Percentiles rank a stretch among this genome's conserved stretches.
These are phyloP conservation scores for Pichia sp. DNA, from an alignment of 1,139 yeast genomes.

Conservation along the genomic window DNA sequence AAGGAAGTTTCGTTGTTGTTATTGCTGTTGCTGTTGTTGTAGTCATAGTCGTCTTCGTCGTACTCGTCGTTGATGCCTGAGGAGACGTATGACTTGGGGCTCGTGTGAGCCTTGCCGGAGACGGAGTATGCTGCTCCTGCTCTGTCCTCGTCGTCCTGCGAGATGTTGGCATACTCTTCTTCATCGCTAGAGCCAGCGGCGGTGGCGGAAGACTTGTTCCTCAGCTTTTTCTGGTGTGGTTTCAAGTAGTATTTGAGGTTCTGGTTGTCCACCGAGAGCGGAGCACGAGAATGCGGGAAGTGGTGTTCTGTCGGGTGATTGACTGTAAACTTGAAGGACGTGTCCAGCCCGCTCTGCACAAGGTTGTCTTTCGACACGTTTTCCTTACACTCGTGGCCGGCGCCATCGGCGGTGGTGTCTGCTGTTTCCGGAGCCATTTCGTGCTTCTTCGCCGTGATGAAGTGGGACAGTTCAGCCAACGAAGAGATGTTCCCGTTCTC, in stretches of 20 bases:
- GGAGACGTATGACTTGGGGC: not conserved
- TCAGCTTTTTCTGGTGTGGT: not conserved
- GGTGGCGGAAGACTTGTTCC: not conserved
- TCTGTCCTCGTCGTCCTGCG: not conserved
- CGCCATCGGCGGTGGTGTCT: not conserved
- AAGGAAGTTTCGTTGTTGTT: not conserved
- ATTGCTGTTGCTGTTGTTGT: not conserved
- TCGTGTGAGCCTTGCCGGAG: not conserved
- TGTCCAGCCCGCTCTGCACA: not conserved
- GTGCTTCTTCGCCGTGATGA: conserved; percentile 6
- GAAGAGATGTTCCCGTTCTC: conserved; percentile 18
- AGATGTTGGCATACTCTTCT: not conserved
- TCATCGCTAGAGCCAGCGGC: not conserved
- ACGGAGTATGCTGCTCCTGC: not conserved
- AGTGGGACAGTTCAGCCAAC: conserved; percentile 6
- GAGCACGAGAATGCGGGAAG: conserved; percentile 15
- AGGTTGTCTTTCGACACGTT: conserved; percentile 27
- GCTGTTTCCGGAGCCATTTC: not conserved
- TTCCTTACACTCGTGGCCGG: not conserved
- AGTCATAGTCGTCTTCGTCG: not conserved
- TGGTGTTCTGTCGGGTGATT: conserved; percentile 15
- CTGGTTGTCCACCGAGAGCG: conserved; percentile 15
- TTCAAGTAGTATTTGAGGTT: conserved; percentile 9
- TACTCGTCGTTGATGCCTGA: not conserved
- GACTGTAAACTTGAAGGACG: conserved; percentile 13